phyloP scores from a whole-genome alignment of 345 rosid species.

The Luvunga scandens region DNA sequence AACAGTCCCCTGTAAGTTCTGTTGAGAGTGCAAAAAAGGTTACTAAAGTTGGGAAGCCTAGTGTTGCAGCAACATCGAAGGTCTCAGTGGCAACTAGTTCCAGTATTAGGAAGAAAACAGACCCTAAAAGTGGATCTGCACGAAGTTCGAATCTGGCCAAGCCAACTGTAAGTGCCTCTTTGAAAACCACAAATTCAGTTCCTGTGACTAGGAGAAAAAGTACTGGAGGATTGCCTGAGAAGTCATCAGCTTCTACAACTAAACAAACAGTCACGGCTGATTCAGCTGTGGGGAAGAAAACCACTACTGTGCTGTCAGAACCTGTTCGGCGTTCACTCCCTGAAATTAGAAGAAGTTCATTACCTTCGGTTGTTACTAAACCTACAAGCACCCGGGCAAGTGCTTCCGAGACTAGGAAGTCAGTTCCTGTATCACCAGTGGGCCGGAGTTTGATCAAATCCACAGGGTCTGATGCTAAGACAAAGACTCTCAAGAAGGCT shows the following conservation, averaged over 20 bases:
- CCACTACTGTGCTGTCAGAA: conserved; percentile 40
- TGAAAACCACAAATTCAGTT: conserved; percentile 42
- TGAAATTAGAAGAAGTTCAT: conserved; percentile 70
- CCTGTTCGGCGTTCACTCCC: conserved; percentile 75
- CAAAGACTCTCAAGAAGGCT: conserved; percentile 44
- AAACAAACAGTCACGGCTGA: conserved; percentile 28
- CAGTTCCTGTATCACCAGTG: conserved; percentile 43
- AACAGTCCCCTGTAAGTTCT: conserved; percentile 34
- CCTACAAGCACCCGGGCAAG: conserved; percentile 35
- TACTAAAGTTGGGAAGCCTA: conserved; percentile 31
- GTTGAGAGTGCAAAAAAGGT: conserved; percentile 38
- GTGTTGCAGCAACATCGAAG: conserved; percentile 34
- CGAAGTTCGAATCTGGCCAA: conserved; percentile 42
- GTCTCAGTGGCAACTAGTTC: conserved; percentile 46
- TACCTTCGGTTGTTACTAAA: conserved; percentile 65
- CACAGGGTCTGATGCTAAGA: conserved; percentile 45
- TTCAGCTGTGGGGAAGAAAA: conserved; percentile 42
- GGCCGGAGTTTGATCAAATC: conserved; percentile 52
- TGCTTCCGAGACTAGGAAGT: conserved; percentile 51
- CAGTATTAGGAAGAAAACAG: conserved; percentile 52
- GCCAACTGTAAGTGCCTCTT: conserved; percentile 43
- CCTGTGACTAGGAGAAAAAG: conserved; percentile 71
- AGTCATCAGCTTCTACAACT: conserved; percentile 31
- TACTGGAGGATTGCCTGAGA: conserved; percentile 79
- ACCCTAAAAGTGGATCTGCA: conserved; percentile 26